These are phyloP conservation scores for Lanmaoa rubissima DNA, from an alignment of 768 basidiomycete species.

Conservation along the genomic window DNA sequence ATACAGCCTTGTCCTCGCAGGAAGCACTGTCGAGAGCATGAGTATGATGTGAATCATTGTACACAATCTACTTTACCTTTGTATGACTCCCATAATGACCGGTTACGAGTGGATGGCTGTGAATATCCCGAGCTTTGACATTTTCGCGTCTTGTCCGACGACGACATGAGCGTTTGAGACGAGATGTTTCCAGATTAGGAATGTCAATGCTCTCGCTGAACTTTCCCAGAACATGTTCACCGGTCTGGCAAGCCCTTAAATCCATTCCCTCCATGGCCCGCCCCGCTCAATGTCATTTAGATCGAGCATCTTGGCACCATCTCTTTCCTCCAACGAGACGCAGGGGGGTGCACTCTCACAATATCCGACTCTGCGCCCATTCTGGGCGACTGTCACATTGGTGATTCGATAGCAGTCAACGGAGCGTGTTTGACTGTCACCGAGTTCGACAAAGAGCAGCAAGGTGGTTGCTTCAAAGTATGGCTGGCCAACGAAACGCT, in stretches of 20 bases:
- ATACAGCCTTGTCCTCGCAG: conserved; percentile 50
- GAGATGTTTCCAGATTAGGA: background rate
- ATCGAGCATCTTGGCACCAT: conserved; percentile 89
- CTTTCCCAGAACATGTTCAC: conserved; percentile 62
- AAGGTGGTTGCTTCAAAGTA: conserved; percentile 85
- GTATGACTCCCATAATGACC: conserved; percentile 45
- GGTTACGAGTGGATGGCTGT: conserved; percentile 7
- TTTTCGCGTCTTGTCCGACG: background rate
- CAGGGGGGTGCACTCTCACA: conserved; percentile 78
- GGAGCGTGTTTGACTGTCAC: conserved; percentile 91
- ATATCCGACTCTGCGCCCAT: conserved; percentile 71
- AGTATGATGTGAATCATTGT: conserved; percentile 10
- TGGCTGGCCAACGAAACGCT: conserved; percentile 97
- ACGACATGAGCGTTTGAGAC: conserved; percentile 17
- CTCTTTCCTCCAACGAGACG: conserved; percentile 57
- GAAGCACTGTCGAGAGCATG: conserved; percentile 41
- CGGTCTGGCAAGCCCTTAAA: conserved; percentile 56
- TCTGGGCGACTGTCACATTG: conserved; percentile 84
- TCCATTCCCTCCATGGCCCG: background rate
- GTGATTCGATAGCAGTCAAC: conserved; percentile 92
- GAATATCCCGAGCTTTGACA: conserved; percentile 4
- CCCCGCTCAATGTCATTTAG: conserved; percentile 39
- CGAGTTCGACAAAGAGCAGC: conserved; percentile 60
- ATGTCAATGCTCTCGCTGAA: too few relatives aligned
- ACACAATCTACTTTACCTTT: conserved; percentile 31